Evolutionary conservation across 371 early-diverging fungal genomes (phyloP), one percentile per base, ranked within the genome.

Genomic region (Mortierella sp.): DNA sequence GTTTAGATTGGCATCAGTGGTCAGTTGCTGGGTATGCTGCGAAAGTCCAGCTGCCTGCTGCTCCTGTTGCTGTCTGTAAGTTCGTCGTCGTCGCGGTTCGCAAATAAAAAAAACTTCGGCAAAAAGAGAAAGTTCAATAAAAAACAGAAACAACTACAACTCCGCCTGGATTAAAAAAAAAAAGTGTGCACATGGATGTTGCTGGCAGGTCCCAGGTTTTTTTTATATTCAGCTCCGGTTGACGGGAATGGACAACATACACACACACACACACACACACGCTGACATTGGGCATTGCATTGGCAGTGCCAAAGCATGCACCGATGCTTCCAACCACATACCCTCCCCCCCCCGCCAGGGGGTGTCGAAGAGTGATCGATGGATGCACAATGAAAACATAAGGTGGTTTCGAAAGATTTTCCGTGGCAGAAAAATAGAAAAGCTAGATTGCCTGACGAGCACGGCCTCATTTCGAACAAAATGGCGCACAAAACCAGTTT

Each of bases 1-100:
- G 47, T 28, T 10, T 80, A 84, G 81, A 28, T 13, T 84, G 38
- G 11, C 45, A 2, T 78, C 84, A 14, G 19, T 80, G 7, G 73
- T 73, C 75, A 48, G 84, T 47, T 78, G 78, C 47, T 84, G 84
- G 84, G 50, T 75, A n/a, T 84, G 84, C 60, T 84, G 78, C 24
- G 84, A 80, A 74, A 79, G 77, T 52, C 77, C 84, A 13, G 26
- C 72, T 24, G 78, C 77, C 68, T 84, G 84, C 54, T 84, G 80
- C 31, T 65, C 71, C 14, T 57, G 74, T 65, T 84, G 84, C 65
- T 81, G 79, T 16, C 48, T 42, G 54, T 76, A 54, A 73, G 4
- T 9, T 28, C 34, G 42, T 38, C 42, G 42, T 38, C 1, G 42
- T 38, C 42, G 42, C 1, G 42, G 42, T 38, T 38, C 42, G 42